Evolutionary conservation across 768 basidiomycete genomes (phyloP).

Genomic region (Sporobolomyces pararoseus): DNA sequence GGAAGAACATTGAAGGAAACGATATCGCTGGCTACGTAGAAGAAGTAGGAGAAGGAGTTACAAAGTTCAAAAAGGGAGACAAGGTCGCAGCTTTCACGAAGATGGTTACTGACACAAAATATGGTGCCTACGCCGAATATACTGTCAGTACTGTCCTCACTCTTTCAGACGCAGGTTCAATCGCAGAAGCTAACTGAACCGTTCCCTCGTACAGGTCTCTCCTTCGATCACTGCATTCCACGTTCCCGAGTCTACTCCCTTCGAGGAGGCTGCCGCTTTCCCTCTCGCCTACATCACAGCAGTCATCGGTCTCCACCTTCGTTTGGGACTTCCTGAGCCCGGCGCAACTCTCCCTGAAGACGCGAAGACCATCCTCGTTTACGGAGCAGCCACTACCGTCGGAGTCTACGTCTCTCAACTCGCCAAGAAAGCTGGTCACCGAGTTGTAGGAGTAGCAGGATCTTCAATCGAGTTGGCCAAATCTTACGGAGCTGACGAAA

Average conservation of each 20-base stretch:
- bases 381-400: constrained; percentile 42
- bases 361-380: constrained; percentile 20
- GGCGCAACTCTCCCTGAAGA: neutral
- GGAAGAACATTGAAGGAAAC: constrained; percentile 40
- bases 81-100: constrained; percentile 44
- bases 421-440: constrained; percentile 39
- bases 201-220: constrained; percentile 17
- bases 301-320: constrained; percentile 41
- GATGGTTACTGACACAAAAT: constrained; percentile 38
- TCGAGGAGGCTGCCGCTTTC: constrained; percentile 43
- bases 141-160: constrained; percentile 9
- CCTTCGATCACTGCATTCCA: constrained; percentile 34
- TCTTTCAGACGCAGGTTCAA: too few species aligned
- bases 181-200: neutral
- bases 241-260: constrained; percentile 29
- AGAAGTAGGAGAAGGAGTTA: constrained; percentile 42
- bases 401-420: constrained; percentile 45
- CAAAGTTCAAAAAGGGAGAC: constrained; percentile 44
- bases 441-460: constrained; percentile 44
- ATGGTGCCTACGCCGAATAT: constrained; percentile 44
- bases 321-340: constrained; percentile 34
- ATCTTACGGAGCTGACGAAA: constrained; percentile 41
- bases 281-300: constrained; percentile 46
- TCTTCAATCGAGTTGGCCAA: constrained; percentile 12
- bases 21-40: constrained; percentile 44